A percentile compares a stretch with the other conserved stretches of the same genome.
Conservation (phyloP, 2,329 filamentous ascomycete species). For the Pseudocercospora crystallina region DNA sequence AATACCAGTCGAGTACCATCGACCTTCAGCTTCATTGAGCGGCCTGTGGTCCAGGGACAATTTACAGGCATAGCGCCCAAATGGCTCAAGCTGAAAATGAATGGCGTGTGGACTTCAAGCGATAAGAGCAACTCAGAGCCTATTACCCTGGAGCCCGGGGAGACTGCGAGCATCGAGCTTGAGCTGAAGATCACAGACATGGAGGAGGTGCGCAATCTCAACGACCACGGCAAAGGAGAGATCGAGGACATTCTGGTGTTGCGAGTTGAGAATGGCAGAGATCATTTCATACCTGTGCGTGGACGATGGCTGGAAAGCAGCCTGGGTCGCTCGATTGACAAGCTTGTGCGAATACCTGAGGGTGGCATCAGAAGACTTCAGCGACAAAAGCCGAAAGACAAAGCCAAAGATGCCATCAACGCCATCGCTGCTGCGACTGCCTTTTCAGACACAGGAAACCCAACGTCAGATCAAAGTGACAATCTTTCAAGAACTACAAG, state of each 20-base stretch:
- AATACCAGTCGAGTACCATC: constrained; percentile 86
- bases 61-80: constrained; percentile 48
- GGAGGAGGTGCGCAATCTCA: constrained; percentile 66
- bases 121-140: constrained; percentile 37
- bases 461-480: background rate
- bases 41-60: constrained; percentile 54
- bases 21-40: constrained; percentile 75
- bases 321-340: constrained; percentile 82
- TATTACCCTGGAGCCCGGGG: constrained; percentile 78
- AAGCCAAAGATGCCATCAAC: constrained; percentile 18
- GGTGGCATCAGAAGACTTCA: constrained; percentile 70
- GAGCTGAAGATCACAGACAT: constrained; percentile 66
- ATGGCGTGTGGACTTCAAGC: constrained; percentile 24
- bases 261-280: constrained; percentile 76
- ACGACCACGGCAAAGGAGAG: constrained; percentile 56
- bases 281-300: constrained; percentile 84
- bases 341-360: constrained; percentile 82
- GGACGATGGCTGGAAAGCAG: constrained; percentile 78
- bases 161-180: constrained; percentile 71
- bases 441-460: constrained; percentile 12
- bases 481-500: no score
- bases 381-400: constrained; percentile 50
- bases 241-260: constrained; percentile 89
- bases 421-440: constrained; percentile 17
- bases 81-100: constrained; percentile 67